Evolutionary conservation across 2,329 filamentous ascomycete genomes (phyloP).

Genomic region (Aschersonia sp.): DNA sequence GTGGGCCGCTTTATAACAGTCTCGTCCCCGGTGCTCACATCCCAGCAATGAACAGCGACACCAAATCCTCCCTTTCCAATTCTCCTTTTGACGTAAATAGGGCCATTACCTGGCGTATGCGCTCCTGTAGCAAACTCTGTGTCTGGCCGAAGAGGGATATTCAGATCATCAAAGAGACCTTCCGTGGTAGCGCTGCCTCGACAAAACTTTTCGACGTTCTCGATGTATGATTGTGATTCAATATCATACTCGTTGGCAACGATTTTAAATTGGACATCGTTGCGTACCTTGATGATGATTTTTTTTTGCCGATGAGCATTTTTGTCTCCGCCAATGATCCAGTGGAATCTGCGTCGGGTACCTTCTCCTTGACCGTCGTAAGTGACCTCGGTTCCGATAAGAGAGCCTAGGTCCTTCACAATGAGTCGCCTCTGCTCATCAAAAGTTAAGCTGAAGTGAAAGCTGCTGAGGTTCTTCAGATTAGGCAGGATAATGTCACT

Average conservation of each 20-base stretch:
- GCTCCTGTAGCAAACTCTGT: constrained; percentile 4
- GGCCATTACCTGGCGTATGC: constrained; percentile 4
- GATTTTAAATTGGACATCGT: constrained; percentile 3
- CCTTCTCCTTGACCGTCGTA: constrained; percentile 8
- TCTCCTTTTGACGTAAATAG: constrained; percentile 5
- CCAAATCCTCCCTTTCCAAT: constrained; percentile 9
- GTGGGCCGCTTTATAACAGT: constrained; percentile 10
- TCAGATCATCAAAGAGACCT: constrained; percentile 4
- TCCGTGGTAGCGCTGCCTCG: constrained; percentile 5
- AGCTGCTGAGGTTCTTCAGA: constrained; percentile 2
- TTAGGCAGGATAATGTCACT: constrained; percentile 7
- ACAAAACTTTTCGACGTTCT: constrained; percentile 7
- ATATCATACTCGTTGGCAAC: constrained; percentile 3
- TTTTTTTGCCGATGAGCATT: background rate
- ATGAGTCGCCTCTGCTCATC: constrained; percentile 6
- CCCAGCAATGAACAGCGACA: constrained; percentile 7
- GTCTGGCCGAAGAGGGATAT: constrained; percentile 2
- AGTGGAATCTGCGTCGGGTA: constrained; percentile 8
- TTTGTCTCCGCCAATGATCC: constrained; percentile 9
- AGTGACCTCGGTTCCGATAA: constrained; percentile 10
- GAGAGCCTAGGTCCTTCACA: constrained; percentile 9
- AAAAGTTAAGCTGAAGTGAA: constrained; percentile 10
- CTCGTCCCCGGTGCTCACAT: constrained; percentile 10
- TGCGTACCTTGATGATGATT: constrained; percentile 5
- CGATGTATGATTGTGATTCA: constrained; percentile 6